Base-by-base conservation (phyloP, 2,329 filamentous ascomycete genomes). In the Pseudogymnoascus sp. region DNA sequence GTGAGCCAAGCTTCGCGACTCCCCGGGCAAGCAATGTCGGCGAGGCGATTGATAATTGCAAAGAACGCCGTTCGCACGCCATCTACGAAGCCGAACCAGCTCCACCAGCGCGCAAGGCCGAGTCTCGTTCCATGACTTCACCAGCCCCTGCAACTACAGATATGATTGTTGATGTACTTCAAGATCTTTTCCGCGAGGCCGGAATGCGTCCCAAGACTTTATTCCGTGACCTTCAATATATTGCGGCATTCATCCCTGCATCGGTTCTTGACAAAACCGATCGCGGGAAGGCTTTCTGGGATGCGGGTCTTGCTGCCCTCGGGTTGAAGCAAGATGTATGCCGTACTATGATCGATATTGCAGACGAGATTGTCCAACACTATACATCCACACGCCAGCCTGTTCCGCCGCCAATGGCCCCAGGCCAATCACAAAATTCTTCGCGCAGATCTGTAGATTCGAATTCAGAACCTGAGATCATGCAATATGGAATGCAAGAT, bases 261-360 rank as follows among this genome's bases (percentile, higher is more conserved):
- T 77, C 80, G 0, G 77, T 86, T 1, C 76, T 89, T 6, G 86
- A 89, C 70, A 82, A 81, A 68, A 83, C 83, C 0, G 85, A 87
- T 42, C 80, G 79, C 2, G 85, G 83, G 61, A 95, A 92, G 69
- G 91, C 93, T 0, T 97, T 97, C 73, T 74, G 73, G 73, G 91
- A 96, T 70, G 89, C 92, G 26, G 91, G 90, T 0, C 82, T 96
- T 5, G 93, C 95, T 0, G 92, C 93, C 1, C 80, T 97, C n/a
- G 85, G 88, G 36, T 81, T 97, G 61, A 97, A 97, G 75, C 87
- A 91, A 69, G 92, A 97, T 47, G 86, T 95, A 4, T 93, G 91
- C 75, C 85, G 87, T 57, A 91, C 90, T 61, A 63, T 75, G 39
- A 72, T 90, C 29, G 85, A 89, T 70, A 85, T 89, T 59, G 86